Evolutionary conservation across 805 yeast genomes (phyloP), one percentile per base, ranked within the genome.

Genomic region (Candida mattraensis): DNA sequence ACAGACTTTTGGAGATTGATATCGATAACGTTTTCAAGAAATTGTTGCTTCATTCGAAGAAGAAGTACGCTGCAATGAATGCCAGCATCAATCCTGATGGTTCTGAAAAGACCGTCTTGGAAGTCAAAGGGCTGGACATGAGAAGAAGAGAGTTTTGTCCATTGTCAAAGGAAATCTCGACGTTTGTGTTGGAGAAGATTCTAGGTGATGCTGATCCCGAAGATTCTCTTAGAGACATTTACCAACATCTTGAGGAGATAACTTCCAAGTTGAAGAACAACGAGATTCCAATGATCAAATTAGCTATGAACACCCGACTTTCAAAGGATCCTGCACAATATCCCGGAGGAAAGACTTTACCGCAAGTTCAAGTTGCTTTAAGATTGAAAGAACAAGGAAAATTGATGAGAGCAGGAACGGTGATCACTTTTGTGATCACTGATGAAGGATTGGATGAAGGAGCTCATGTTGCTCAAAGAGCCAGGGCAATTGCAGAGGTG

Each of bases 51-150:
- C 95, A 87, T 58, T 86, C 96, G n/a, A 93, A 93, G 68, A 93
- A 93, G 76, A 93, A 93, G 64, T 93, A 93, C 58, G 99, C 99
- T 7, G 98, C 98, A 1, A 69, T 89, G 66, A 83, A 80, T 51
- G 60, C 74, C 1, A 65, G 59, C 34, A 70, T 71, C 49, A 63
- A 46, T 40, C 33, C 42, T 5, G 66, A 67, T 24, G 83, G 87
- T 8, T 74, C 76, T 8, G 77, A 82, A 39, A 69, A 64, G 33
- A 66, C 80, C 5, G 58, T 66, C 13, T 67, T 91, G 44, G 97
- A 93, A 60, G 96, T 91, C 28, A 93, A 93, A 60, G 99, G 99
- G 54, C 73, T 93, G 32, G 99, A 93, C 67, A 82, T 93, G 95
- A 80, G 77, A 55, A 88, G 99, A 61, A 87, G 99, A 70, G 99